Evolutionary conservation across 495 filamentous ascomycete genomes (phyloP).

Genomic region (Lepraria neglecta): DNA sequence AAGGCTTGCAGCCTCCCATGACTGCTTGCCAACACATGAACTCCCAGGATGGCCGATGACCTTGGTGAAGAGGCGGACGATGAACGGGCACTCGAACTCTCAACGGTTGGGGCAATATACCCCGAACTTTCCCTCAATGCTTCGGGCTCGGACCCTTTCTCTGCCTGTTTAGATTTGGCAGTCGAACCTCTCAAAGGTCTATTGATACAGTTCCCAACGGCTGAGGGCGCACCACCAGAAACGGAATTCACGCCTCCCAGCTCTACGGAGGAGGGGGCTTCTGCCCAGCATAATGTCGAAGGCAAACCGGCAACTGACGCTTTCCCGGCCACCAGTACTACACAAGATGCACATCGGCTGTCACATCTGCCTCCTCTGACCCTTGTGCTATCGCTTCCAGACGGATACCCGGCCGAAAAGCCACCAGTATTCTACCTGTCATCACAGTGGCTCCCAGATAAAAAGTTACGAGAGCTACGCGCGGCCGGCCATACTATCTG

Average conservation of each 20-base stretch:
- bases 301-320: constrained; percentile 25
- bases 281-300: constrained; percentile 16
- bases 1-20: too few species aligned
- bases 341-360: constrained; percentile 55
- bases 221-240: constrained; percentile 37
- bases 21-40: constrained; percentile 1
- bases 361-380: constrained; percentile 70
- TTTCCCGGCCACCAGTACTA: constrained; percentile 17
- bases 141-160: constrained; percentile 45
- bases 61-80: constrained; percentile 45
- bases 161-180: constrained; percentile 62
- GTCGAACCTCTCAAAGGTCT: constrained; percentile 65
- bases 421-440: constrained; percentile 62
- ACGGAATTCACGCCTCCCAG: constrained; percentile 42
- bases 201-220: constrained; percentile 57
- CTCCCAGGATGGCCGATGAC: constrained; percentile 31
- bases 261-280: constrained; percentile 35
- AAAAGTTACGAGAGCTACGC: constrained; percentile 52
- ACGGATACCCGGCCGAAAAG: constrained; percentile 62
- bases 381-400: constrained; percentile 63
- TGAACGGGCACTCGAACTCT: constrained; percentile 72
- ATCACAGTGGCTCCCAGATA: constrained; percentile 63
- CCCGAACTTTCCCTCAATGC: constrained; percentile 65
- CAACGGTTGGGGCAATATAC: constrained; percentile 79
- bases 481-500: constrained; percentile 60